Percentiles rank a stretch among this genome's conserved stretches.
Evolutionary conservation across 2,329 filamentous ascomycete genomes (phyloP).

Genomic region (Cyphellophora attinorum): DNA sequence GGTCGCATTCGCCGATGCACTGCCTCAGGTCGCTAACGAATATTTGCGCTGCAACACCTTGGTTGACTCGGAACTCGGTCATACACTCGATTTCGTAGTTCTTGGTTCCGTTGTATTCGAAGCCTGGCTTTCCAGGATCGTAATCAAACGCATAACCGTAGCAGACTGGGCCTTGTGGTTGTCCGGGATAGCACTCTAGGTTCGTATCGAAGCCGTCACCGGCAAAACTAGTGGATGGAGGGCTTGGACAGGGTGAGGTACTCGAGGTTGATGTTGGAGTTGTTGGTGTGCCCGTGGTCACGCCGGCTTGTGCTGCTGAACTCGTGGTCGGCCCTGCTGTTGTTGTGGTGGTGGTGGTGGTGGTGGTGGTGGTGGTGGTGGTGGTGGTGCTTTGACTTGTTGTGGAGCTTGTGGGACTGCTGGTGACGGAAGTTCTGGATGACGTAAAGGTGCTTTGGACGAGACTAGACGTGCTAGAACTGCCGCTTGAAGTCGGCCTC

Average conservation of each 20-base stretch:
- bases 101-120: neutral
- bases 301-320: too few relatives aligned
- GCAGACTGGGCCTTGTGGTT: slow-evolving; percentile 6
- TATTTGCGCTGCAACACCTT: slow-evolving; percentile 2
- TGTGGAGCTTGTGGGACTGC: neutral
- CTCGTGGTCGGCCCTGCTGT: slow-evolving; percentile 1
- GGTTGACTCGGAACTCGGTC: slow-evolving; percentile 8
- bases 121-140: slow-evolving; percentile 4
- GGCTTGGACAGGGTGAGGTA: slow-evolving; percentile 4
- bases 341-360: neutral
- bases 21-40: slow-evolving; percentile 8
- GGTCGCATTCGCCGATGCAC: slow-evolving; percentile 12
- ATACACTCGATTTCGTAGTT: slow-evolving; percentile 12
- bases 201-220: too few relatives aligned
- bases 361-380: neutral
- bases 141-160: slow-evolving; percentile 8
- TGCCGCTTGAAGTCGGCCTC: too few relatives aligned
- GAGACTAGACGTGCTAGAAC: too few relatives aligned
- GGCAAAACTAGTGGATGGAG: slow-evolving; percentile 5
- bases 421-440: neutral
- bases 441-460: neutral
- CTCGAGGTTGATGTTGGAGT: slow-evolving; percentile 2
- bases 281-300: too few relatives aligned
- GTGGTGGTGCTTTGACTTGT: neutral
- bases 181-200: neutral